Base-by-base conservation (phyloP, 2,329 filamentous ascomycete genomes). In the Paracorniculantispora psalliotae region DNA sequence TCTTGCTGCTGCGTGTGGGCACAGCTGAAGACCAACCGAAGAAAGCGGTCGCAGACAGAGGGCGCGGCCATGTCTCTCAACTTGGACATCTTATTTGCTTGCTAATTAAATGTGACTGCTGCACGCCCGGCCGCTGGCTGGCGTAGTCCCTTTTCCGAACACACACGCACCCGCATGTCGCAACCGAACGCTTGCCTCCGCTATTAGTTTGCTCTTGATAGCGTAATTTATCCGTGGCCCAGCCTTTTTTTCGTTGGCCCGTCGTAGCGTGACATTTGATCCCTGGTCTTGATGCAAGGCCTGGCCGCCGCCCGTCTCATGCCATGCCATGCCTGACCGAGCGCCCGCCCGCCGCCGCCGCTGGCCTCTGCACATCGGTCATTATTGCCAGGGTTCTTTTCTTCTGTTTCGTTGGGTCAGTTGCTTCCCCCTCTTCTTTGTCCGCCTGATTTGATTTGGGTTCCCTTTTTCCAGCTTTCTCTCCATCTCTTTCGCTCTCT, bases 281-380 rank as follows among this genome's bases (percentile, higher is more conserved):
- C 21, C 46, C 46, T 21, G 46, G 46, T 21, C n/a, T n/a, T 21
- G 23, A 12, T n/a, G 49, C 35, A 28, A 41, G 35, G n/a, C 23
- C 49, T 26, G 13, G 46, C 8, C 17, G n/a, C 13, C 15, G 33
- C 37, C 37, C 37, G 51, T 54, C 51, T 54, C 39, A 54, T 44
- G 46, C 51, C 39, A 54, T 44, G 46, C 51, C 39, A 44, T 55
- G 52, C 41, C 26, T 25, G 39, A 55, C 52, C 21, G 43, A 46
- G 41, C 41, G 48, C 48, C 47, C 47, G 50, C 50, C 50, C 50
- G 25, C n/a, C 37, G 35, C 33, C 35, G 35, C 35, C 17, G 23
- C 33, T 37, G 52, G 26, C n/a, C 3, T 21, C 28, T 50, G 47
- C 52, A 55, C 37, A 17, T 47, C 30, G 43, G 21, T 21, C 41